Base-by-base conservation (phyloP, 306 rosid genomes). In the Medicago truncatula region DNA sequence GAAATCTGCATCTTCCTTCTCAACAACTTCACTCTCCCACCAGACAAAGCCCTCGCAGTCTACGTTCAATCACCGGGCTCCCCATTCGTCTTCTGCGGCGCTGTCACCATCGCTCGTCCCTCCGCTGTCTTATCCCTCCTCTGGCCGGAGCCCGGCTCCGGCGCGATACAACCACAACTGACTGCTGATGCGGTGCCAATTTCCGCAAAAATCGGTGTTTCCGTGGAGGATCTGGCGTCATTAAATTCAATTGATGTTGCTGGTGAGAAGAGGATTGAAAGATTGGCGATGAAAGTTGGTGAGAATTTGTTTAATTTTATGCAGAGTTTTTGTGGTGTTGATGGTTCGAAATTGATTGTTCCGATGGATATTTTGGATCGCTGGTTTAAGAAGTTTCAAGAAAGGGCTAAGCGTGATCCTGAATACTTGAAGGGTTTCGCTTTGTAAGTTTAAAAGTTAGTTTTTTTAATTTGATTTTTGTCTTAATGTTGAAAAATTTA, bases 311-410 rank as follows among this genome's bases (percentile, higher is more conserved):
- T 95, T 85, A 92, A 95, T 46, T 95, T 89, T 74, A 90, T 95
- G 99, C 97, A 95, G 73, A 90, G 97, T 1, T 95, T 95, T 36
- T 95, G 97, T 31, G 97, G 97, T 1, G 91, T 92, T 0, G 99
- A 90, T 72, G 99, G 97, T 38, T 82, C 86, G 12, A 95, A 80
- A 76, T 84, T 95, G 88, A 76, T 95, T 59, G 99, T 92, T 53
- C 99, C 99, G 0, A 95, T 90, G 96, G 97, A 92, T 75, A 95
- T 92, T 1, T 85, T 92, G 92, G 96, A 95, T 5, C 84, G 93
- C 21, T 95, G 99, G 99, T 95, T 92, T 88, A 90, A 90, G 81
- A 92, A 92, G 74, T 92, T 90, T 40, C 96, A 88, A 80, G 94
- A 92, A 76, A 81, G 85, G 76, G 94, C 96, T 11, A 88, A 83